Conservation (phyloP, 371 early-diverging fungal species). For the Massospora cicadina region DNA sequence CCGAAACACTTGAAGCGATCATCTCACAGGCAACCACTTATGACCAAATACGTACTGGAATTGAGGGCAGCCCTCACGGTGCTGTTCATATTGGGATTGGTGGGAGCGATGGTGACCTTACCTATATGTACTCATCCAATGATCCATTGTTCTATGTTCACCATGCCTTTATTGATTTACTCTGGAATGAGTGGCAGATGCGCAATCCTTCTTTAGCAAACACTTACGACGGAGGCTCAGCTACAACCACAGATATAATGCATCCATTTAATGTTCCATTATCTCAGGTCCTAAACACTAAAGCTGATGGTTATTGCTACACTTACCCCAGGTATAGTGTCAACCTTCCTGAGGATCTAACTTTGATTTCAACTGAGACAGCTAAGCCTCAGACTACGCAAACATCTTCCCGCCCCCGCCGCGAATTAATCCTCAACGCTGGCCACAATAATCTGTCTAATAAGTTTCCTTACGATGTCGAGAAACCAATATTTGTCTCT, state of each 20-base stretch:
- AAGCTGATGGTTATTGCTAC: constrained; percentile 1
- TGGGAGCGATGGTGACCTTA: constrained; percentile 10
- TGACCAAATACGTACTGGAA: constrained; percentile 16
- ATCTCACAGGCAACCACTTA: constrained; percentile 16
- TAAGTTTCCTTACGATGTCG: too few species aligned
- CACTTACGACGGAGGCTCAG: not conserved
- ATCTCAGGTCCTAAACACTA: not conserved
- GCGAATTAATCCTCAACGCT: too few species aligned
- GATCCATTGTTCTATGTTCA: constrained; percentile 8
- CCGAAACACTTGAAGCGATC: constrained; percentile 15
- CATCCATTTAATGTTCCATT: not conserved
- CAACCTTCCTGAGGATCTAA: too few species aligned
- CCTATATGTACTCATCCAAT: constrained; percentile 1
- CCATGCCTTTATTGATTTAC: constrained; percentile 4
- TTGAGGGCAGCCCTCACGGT: constrained; percentile 28
- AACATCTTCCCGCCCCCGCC: too few species aligned
- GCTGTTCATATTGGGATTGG: constrained; percentile 23
- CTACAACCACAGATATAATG: not conserved
- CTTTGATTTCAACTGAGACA: too few species aligned
- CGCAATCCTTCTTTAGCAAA: not conserved
- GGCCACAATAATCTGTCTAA: too few species aligned
- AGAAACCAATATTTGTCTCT: too few species aligned
- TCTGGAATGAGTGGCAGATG: constrained; percentile 4
- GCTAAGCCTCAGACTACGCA: too few species aligned
- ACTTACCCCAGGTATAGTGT: not conserved